These are phyloP conservation scores for Fusarium nelsonii DNA, from an alignment of 2,329 filamentous ascomycete species.

Conservation along the genomic window DNA sequence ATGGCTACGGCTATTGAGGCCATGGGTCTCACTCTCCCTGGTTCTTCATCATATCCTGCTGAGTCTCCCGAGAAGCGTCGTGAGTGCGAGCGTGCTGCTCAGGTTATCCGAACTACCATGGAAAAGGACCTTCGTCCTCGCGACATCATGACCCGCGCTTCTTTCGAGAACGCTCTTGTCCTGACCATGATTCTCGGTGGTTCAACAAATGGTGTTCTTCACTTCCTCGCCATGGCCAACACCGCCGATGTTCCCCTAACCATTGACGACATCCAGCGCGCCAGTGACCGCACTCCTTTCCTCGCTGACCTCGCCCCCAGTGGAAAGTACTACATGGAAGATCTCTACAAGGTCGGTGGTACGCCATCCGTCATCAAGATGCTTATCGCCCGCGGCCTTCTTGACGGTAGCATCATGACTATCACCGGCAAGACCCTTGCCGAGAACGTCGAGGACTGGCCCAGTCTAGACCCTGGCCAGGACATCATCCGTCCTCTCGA, in stretches of 20 bases:
- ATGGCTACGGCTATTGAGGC: constrained; percentile 91
- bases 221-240: constrained; percentile 91
- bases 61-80: constrained; percentile 85
- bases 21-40: constrained; percentile 86
- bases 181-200: constrained; percentile 94
- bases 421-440: constrained; percentile 87
- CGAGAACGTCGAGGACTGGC: constrained; percentile 83
- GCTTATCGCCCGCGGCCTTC: constrained; percentile 78
- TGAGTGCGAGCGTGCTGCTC: constrained; percentile 85
- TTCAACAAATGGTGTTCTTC: constrained; percentile 88
- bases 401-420: constrained; percentile 83
- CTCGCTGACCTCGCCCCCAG: constrained; percentile 87
- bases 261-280: constrained; percentile 84
- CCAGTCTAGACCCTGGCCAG: constrained; percentile 82
- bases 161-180: constrained; percentile 89
- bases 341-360: constrained; percentile 87
- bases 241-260: constrained; percentile 82
- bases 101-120: constrained; percentile 83
- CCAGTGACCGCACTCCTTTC: constrained; percentile 85
- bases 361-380: constrained; percentile 89
- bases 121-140: constrained; percentile 84
- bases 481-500: constrained; percentile 86
- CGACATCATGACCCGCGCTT: constrained; percentile 81
- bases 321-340: constrained; percentile 88
- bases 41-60: constrained; percentile 86